phyloP scores from a whole-genome alignment of 441 rosid genomes.

The Rhodomyrtus psidioides region DNA sequence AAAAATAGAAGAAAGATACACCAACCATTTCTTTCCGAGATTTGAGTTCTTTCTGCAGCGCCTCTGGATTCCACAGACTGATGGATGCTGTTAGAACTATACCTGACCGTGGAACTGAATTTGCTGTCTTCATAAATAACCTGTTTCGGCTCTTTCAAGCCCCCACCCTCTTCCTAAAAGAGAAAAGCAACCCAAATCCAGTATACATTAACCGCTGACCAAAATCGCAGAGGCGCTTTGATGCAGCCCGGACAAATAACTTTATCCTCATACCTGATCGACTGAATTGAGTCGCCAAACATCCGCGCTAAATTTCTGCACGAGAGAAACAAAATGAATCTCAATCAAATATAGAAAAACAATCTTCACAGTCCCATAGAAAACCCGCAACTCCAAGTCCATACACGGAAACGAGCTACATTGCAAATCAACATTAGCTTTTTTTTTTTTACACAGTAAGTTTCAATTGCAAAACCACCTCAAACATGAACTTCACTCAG shows the following conservation, averaged over 20 bases:
- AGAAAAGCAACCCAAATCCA: constrained; percentile 2
- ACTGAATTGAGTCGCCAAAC: constrained; percentile 40
- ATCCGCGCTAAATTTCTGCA: constrained; percentile 52
- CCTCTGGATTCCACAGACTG: constrained; percentile 16
- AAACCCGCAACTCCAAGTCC: neutral
- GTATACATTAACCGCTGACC: constrained; percentile 1
- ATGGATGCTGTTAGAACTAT: constrained; percentile 13
- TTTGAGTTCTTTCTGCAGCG: constrained; percentile 13
- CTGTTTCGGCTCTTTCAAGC: constrained; percentile 65
- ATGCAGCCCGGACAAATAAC: neutral
- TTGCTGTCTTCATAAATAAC: constrained; percentile 47
- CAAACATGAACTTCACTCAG: neutral
- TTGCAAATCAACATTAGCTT: neutral
- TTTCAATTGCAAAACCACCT: neutral
- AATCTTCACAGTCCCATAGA: neutral
- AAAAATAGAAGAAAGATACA: constrained; percentile 1
- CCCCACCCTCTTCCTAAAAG: constrained; percentile 55
- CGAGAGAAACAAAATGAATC: constrained; percentile 7
- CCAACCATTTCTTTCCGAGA: constrained; percentile 36
- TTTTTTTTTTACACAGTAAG: neutral
- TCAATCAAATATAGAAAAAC: neutral
- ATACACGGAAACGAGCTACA: neutral
- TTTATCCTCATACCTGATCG: constrained; percentile 42
- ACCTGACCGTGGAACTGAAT: constrained; percentile 27
- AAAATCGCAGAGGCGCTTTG: neutral